Conservation (phyloP, 495 filamentous ascomycete species). For the Eremomyces bilateralis region DNA sequence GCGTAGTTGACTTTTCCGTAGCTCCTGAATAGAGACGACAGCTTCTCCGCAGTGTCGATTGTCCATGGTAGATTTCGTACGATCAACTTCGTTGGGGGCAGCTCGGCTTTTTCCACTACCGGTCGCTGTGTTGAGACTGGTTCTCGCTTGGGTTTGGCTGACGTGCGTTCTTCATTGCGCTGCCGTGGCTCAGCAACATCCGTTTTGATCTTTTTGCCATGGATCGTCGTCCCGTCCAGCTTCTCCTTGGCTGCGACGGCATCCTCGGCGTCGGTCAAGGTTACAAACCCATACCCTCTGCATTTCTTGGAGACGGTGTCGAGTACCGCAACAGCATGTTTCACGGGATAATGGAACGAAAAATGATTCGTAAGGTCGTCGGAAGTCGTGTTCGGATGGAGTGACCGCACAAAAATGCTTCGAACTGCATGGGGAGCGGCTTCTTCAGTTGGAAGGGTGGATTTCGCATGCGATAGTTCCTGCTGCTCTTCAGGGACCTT, state of each 20-base stretch:
- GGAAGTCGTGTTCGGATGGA: slow-evolving; percentile 56
- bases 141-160: slow-evolving; percentile 6
- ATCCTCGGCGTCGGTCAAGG: slow-evolving; percentile 84
- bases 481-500: no score
- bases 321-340: slow-evolving; percentile 72
- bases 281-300: slow-evolving; percentile 89
- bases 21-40: slow-evolving; percentile 53
- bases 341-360: slow-evolving; percentile 81
- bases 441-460: no score
- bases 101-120: slow-evolving; percentile 30
- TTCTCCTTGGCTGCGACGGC: slow-evolving; percentile 56
- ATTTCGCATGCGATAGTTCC: no score
- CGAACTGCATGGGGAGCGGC: no score
- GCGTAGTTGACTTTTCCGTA: slow-evolving; percentile 78
- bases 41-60: slow-evolving; percentile 63
- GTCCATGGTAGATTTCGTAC: slow-evolving; percentile 93
- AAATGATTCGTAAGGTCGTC: slow-evolving; percentile 71
- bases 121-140: slow-evolving; percentile 31
- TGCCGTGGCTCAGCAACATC: slow-evolving; percentile 75
- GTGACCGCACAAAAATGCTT: slow-evolving; percentile 76
- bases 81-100: slow-evolving; percentile 63
- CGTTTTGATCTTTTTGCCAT: slow-evolving; percentile 61
- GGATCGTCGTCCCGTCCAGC: slow-evolving; percentile 48
- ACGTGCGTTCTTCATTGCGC: slow-evolving; percentile 32
- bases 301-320: slow-evolving; percentile 66